phyloP scores from a whole-genome alignment of 129 eudicot species.

The Calendula officinalis region DNA sequence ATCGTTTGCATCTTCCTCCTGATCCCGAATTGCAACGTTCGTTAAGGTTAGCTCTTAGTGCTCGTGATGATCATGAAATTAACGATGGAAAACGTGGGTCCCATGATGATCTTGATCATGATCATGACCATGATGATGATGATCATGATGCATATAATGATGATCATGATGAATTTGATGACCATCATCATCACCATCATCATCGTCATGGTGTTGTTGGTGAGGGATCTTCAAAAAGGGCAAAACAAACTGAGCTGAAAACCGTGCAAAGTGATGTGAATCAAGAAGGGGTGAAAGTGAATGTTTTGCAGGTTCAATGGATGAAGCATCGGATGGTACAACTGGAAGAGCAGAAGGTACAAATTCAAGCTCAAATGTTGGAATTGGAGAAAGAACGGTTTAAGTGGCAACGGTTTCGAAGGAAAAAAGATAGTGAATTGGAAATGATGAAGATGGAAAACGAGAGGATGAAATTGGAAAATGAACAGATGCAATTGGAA shows the following conservation, averaged over 20 bases:
- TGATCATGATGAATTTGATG: slow-evolving; percentile 50
- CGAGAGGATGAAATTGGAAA: slow-evolving; percentile 71
- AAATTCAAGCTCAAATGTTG: slow-evolving; percentile 56
- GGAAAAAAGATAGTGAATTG: slow-evolving; percentile 59
- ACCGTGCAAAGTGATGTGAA: slow-evolving; percentile 31
- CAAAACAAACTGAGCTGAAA: slow-evolving; percentile 42
- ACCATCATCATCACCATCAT: slow-evolving; percentile 24
- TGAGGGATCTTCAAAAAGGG: slow-evolving; percentile 55
- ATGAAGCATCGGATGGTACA: slow-evolving; percentile 41
- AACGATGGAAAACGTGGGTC: slow-evolving; percentile 45
- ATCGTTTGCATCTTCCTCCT: slow-evolving; percentile 76
- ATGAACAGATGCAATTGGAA: slow-evolving; percentile 70
- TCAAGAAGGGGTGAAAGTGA: slow-evolving; percentile 43
- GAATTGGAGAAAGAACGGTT: slow-evolving; percentile 79
- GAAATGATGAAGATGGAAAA: slow-evolving; percentile 69
- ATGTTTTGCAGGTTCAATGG: slow-evolving; percentile 44
- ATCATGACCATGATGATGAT: slow-evolving; percentile 44
- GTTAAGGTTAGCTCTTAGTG: slow-evolving; percentile 61
- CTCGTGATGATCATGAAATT: slow-evolving; percentile 56
- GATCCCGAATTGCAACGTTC: slow-evolving; percentile 78
- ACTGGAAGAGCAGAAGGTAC: slow-evolving; percentile 62
- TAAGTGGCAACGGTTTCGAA: slow-evolving; percentile 70
- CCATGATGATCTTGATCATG: slow-evolving; percentile 19
- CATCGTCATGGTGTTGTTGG: slow-evolving; percentile 34
- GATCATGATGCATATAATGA: slow-evolving; percentile 59